Base-by-base conservation (phyloP, 768 basidiomycete genomes). In the Russula griseocarnosa region DNA sequence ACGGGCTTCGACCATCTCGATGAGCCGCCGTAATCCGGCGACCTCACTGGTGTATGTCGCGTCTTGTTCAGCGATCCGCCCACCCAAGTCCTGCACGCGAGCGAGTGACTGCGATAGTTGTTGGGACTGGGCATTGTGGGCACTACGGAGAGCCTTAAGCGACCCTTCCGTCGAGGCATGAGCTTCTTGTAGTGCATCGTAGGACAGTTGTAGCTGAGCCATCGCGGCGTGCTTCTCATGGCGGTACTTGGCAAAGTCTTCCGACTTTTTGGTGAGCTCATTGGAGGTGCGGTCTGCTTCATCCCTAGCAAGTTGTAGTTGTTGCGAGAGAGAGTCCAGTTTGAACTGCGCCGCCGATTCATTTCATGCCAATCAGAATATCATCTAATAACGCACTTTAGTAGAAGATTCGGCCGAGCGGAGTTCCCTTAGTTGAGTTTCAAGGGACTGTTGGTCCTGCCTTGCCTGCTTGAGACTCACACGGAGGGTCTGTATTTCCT, bases 1-100 rank as follows among this genome's bases (percentile, higher is more conserved):
- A 42, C 94, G 82, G 61, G 88, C 88, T 72, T 98, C 93, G 80
- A 97, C 86, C 79, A 94, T 83, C 8, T 82, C 77, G 13, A 94
- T 87, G 20, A 97, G 79, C 32, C 93, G 81, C 62, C 84, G 83
- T 68, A 94, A 75, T 14, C 85, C 83, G 44, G 81, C 84, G 2
- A 86, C 85, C 72, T 98, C 94, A 62, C 81, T 83, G 0, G 87
- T 81, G 72, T 92, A 95, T 1, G 85, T 86, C 1, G 87, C 85
- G 69, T 96, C 93, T 69, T 92, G 88, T 69, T 92, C 90, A 3
- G 91, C 93, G 14, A 94, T 78, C 66, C 87, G 86, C 6, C 87
- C 85, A 40, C 84, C 85, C 46, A 95, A 79, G 61, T 85, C 85
- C 68, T 91, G 86, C 20, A 91, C 82, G 60, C 87, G 85, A 20